Conservation (phyloP, 176 grass and related monocot genomes). For the Metroxylon sagu region DNA sequence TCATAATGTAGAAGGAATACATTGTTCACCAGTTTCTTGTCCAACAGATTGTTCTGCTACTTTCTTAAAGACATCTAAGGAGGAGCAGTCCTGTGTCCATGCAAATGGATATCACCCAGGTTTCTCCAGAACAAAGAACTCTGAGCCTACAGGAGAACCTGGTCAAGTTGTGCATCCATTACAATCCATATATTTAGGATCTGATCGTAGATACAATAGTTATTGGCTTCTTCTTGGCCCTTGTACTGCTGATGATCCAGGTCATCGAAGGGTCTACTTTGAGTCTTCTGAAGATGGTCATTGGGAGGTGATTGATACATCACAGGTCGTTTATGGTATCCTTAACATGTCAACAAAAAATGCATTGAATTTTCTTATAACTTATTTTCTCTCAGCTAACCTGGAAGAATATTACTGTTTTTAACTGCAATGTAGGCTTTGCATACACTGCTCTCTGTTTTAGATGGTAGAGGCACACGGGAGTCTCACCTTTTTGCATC, state of each 20-base stretch:
- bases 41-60: background rate
- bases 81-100: constrained; percentile 12
- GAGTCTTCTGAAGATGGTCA: constrained; percentile 95
- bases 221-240: constrained; percentile 95
- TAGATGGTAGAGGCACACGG: constrained; percentile 73
- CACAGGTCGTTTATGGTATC: constrained; percentile 39
- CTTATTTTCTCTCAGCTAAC: no score
- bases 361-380: no score
- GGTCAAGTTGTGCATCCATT: constrained; percentile 27
- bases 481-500: constrained; percentile 74
- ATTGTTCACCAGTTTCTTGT: background rate
- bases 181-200: constrained; percentile 76
- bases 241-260: constrained; percentile 68
- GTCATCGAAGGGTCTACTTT: constrained; percentile 83
- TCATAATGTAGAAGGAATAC: constrained; percentile 12
- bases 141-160: constrained; percentile 19
- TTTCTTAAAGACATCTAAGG: constrained; percentile 32
- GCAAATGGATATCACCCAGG: constrained; percentile 17
- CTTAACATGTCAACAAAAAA: no score
- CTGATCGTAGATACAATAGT: constrained; percentile 83
- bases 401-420: background rate
- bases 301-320: constrained; percentile 84
- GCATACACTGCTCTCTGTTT: constrained; percentile 56
- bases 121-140: constrained; percentile 22
- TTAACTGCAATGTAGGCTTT: constrained; percentile 49